Base-by-base conservation (phyloP, 257 asterid genomes). In the Cruciata laevipes region DNA sequence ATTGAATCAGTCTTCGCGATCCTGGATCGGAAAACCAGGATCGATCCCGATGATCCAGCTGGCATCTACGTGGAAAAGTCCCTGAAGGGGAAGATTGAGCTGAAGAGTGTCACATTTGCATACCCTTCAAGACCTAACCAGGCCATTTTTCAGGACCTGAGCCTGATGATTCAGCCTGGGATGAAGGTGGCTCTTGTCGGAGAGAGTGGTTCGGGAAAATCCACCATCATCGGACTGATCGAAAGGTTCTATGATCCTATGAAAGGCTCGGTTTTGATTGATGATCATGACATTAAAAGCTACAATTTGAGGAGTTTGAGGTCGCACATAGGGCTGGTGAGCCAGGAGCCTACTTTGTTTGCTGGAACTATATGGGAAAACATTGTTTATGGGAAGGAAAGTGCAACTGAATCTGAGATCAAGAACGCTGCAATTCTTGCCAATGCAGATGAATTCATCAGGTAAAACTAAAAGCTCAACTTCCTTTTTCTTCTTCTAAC, bases 151-250 rank as follows among this genome's bases (percentile, higher is more conserved):
- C 87, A 83, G 35, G 90, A 87, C 32, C 70, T 87, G 9, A 81
- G 65, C 76, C 82, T 89, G 61, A 77, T 76, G 76, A 87, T 85
- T 42, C 86, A 85, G 20, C 68, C 86, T 11, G 95, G 91, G 27
- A 83, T 71, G 71, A 79, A 83, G 6, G 59, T 81, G 77, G 93
- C 93, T 3, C 84, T 89, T 18, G 93, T 89, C 0, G 95, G 96
- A 37, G 83, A 77, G 30, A 89, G 96, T 63, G 96, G 96, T 33
- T 87, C 95, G 0, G 95, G 96, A 0, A 89, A 89, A 80, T 89
- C 96, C 11, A 89, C 96, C 0, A 61, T 87, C 24, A 80, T 89
- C 8, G 89, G 87, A 6, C 63, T 87, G 72, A 80, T 87, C 1
- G 96, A 89, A 64, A 80, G 96, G 40, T 89, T 85, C 74, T 89